Evolutionary conservation across 2,329 filamentous ascomycete species (phyloP).

Genomic region (Mycocentrospora acerina): DNA sequence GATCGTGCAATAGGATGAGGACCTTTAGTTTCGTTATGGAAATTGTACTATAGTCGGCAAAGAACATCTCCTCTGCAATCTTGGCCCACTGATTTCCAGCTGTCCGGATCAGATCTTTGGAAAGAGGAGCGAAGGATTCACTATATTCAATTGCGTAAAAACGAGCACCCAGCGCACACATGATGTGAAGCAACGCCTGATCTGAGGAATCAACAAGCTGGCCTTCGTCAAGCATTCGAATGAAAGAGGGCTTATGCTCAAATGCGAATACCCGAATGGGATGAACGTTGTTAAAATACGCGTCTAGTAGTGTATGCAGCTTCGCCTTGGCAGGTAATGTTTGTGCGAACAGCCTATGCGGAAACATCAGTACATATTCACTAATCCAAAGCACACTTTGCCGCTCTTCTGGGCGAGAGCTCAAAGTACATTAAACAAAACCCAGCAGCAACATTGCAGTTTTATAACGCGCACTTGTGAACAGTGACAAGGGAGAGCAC

Average conservation of each 20-base stretch:
- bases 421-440: too few relatives aligned
- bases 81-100: constrained; percentile 39
- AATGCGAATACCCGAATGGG: constrained; percentile 31
- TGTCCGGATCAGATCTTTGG: constrained; percentile 32
- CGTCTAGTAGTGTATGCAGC: constrained; percentile 29
- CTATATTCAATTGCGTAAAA: constrained; percentile 36
- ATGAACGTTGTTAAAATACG: constrained; percentile 36
- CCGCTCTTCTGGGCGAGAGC: too few relatives aligned
- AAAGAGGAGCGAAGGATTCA: constrained; percentile 25
- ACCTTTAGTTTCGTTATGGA: constrained; percentile 35
- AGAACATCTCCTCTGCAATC: constrained; percentile 34
- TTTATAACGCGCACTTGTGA: background rate
- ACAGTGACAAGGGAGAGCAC: background rate
- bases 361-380: too few relatives aligned
- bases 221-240: constrained; percentile 36
- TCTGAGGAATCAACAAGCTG: constrained; percentile 30
- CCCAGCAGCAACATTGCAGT: too few relatives aligned
- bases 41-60: constrained; percentile 36
- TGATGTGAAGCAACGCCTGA: constrained; percentile 34
- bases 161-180: constrained; percentile 33
- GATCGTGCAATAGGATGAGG: constrained; percentile 32
- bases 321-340: constrained; percentile 25
- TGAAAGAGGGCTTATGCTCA: constrained; percentile 36
- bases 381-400: too few relatives aligned
- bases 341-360: constrained; percentile 23